These are phyloP conservation scores for Saturnispora mendoncae DNA, from an alignment of 805 yeast species.

Conservation along the genomic window DNA sequence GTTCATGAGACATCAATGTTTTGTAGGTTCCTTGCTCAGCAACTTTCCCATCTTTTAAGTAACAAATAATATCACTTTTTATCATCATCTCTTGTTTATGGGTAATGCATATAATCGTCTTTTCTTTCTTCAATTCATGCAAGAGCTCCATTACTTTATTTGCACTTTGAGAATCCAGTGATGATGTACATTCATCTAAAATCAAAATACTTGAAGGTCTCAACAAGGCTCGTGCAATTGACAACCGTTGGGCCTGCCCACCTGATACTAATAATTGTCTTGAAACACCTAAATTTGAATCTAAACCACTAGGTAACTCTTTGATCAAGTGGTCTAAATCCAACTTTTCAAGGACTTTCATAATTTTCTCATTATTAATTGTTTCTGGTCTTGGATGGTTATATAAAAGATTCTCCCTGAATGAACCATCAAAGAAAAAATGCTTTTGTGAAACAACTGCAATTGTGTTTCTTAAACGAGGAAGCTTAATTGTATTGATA, in stretches of 20 bases:
- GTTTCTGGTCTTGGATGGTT: conserved; percentile 32
- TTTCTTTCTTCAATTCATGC: conserved; percentile 20
- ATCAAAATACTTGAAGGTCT: conserved; percentile 57
- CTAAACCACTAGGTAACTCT: conserved; percentile 47
- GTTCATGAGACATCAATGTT: conserved; percentile 8
- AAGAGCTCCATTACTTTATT: conserved; percentile 43
- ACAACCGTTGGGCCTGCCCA: conserved; percentile 82
- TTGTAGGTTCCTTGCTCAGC: conserved; percentile 35
- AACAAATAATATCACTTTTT: conserved; percentile 42
- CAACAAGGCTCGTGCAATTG: conserved; percentile 74
- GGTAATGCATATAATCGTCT: conserved; percentile 56
- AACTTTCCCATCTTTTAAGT: conserved; percentile 40
- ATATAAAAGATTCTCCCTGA: conserved; percentile 62
- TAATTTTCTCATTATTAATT: conserved; percentile 26
- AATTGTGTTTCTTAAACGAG: conserved; percentile 42
- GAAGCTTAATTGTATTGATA: conserved; percentile 37
- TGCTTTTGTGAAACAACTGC: conserved; percentile 74
- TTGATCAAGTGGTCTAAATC: conserved; percentile 48
- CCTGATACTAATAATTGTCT: conserved; percentile 54
- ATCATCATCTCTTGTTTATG: conserved; percentile 65
- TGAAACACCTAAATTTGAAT: conserved; percentile 47
- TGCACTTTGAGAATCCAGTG: conserved; percentile 63
- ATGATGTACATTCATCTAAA: conserved; percentile 86
- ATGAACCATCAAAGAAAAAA: conserved; percentile 60
- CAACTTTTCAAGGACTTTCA: conserved; percentile 34